These are phyloP conservation scores for Penstemon eatonii DNA, from an alignment of 257 asterid genomes.

Conservation along the genomic window DNA sequence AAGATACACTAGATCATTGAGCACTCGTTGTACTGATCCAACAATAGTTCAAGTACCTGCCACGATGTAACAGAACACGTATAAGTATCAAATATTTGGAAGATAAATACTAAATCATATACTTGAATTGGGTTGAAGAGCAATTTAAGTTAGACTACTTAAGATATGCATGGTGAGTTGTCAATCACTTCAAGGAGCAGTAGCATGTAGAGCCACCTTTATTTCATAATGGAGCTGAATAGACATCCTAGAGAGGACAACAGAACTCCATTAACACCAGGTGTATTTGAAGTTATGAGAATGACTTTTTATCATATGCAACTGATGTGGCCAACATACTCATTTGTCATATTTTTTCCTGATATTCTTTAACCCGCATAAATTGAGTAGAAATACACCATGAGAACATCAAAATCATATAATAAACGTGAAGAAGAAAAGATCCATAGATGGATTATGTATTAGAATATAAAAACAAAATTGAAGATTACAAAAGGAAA, in stretches of 20 bases:
- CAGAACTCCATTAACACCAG: conserved; percentile 20
- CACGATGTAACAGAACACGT: conserved; percentile 18
- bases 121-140: background rate
- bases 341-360: conserved; percentile 9
- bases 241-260: conserved; percentile 10
- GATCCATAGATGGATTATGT: background rate
- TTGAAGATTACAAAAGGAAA: no score
- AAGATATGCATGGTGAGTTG: conserved; percentile 27
- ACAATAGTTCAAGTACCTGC: conserved; percentile 57
- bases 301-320: conserved; percentile 10
- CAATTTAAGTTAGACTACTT: background rate
- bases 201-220: conserved; percentile 8
- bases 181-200: conserved; percentile 25
- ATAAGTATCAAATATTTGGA: background rate
- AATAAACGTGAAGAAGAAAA: background rate
- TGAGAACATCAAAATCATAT: background rate
- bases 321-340: background rate
- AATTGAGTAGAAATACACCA: background rate
- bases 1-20: conserved; percentile 32
- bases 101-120: background rate
- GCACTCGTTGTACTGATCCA: conserved; percentile 38
- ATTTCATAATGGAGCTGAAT: background rate
- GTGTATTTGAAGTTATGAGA: background rate
- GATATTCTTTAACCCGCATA: background rate
- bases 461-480: no score